These are phyloP conservation scores for Chiua sp. DNA, from an alignment of 1,284 basidiomycete genomes.

Conservation along the genomic window DNA sequence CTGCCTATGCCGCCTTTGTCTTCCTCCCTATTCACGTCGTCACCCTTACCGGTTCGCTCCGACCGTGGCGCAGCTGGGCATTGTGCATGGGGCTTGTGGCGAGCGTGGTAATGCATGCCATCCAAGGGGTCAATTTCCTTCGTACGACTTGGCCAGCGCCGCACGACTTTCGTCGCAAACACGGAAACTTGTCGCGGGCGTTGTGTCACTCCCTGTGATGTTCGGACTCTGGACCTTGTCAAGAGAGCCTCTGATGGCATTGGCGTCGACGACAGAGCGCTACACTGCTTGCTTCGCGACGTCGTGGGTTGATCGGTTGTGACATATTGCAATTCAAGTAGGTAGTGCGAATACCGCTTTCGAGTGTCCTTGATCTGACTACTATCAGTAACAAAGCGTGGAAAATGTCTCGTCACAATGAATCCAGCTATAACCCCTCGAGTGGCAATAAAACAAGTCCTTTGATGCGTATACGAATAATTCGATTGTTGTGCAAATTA, in stretches of 20 bases:
- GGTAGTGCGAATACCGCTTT: background rate
- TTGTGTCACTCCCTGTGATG: slow-evolving; percentile 53
- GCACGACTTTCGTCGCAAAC: slow-evolving; percentile 25
- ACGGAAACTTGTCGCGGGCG: slow-evolving; percentile 39
- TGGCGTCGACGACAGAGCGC: slow-evolving; percentile 54
- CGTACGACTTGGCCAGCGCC: slow-evolving; percentile 44
- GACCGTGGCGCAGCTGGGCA: slow-evolving; percentile 54
- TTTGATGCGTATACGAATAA: background rate
- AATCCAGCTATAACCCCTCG: background rate
- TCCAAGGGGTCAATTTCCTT: slow-evolving; percentile 62
- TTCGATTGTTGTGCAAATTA: background rate
- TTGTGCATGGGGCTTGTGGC: slow-evolving; percentile 63
- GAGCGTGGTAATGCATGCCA: slow-evolving; percentile 57
- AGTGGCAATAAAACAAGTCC: background rate
- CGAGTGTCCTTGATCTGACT: background rate
- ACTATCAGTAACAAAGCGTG: background rate
- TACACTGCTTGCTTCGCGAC: slow-evolving; percentile 44
- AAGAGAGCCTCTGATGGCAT: slow-evolving; percentile 60
- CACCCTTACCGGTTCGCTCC: slow-evolving; percentile 59
- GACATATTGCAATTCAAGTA: background rate
- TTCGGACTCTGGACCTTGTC: slow-evolving; percentile 58
- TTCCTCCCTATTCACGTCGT: slow-evolving; percentile 69
- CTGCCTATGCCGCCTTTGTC: slow-evolving; percentile 59
- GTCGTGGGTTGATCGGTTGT: slow-evolving; percentile 32
- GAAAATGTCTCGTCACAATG: background rate